A percentile compares a stretch with the other conserved stretches of the same genome.
Evolutionary conservation across 2,329 filamentous ascomycete genomes (phyloP).

Genomic region (Exophiala viscosa): DNA sequence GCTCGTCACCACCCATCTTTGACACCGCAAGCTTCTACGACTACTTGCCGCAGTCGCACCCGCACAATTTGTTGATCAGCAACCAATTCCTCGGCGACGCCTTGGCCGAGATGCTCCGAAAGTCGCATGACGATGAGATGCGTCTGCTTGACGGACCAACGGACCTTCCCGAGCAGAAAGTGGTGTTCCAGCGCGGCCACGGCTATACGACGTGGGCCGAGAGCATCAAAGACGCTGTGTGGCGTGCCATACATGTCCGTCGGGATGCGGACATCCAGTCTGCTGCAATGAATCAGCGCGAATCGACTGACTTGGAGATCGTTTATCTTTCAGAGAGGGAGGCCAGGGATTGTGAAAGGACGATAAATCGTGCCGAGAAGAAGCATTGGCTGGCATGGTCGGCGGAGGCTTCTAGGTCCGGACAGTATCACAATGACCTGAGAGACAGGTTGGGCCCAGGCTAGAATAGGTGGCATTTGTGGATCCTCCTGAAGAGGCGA

Average conservation of each 20-base stretch:
- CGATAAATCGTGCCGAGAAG: slow-evolving; percentile 1
- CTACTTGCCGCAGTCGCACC: slow-evolving; percentile 23
- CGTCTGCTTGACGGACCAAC: not conserved
- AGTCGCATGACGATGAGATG: slow-evolving; percentile 5
- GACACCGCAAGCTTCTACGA: slow-evolving; percentile 32
- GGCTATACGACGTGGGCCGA: slow-evolving; percentile 42
- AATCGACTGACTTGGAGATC: slow-evolving; percentile 1
- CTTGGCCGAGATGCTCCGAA: slow-evolving; percentile 34
- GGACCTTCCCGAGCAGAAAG: slow-evolving; percentile 27
- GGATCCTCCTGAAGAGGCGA: too few species aligned
- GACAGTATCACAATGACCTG: slow-evolving; percentile 6
- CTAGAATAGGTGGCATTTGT: not conserved
- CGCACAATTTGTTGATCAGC: slow-evolving; percentile 40
- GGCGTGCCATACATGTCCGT: slow-evolving; percentile 42
- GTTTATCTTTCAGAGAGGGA: slow-evolving; percentile 11
- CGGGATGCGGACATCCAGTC: slow-evolving; percentile 43
- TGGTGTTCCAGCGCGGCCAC: slow-evolving; percentile 45
- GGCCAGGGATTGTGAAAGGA: slow-evolving; percentile 9
- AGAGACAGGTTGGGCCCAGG: not conserved
- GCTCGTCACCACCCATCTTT: slow-evolving; percentile 34
- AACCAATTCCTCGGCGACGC: slow-evolving; percentile 33
- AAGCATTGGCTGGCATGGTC: slow-evolving; percentile 7
- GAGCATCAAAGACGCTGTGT: slow-evolving; percentile 40
- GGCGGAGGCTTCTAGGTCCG: slow-evolving; percentile 9
- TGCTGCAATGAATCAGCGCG: slow-evolving; percentile 31